These are phyloP conservation scores for Marchantia paleacea DNA, from an alignment of 225 moss, liverwort and hornwort species.

Conservation along the genomic window DNA sequence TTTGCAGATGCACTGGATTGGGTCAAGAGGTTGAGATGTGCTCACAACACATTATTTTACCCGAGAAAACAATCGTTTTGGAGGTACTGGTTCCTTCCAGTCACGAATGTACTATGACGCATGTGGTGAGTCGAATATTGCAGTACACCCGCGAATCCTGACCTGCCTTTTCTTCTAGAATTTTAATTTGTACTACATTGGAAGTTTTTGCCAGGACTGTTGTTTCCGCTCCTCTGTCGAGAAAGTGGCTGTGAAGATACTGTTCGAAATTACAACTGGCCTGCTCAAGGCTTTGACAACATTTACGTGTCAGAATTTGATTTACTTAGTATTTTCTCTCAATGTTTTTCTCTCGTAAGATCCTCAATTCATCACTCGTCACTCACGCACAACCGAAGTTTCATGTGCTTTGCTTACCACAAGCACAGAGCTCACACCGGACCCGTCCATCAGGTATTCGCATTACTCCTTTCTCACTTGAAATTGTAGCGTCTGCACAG, in stretches of 20 bases:
- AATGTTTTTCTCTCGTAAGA: neutral
- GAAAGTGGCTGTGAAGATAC: neutral
- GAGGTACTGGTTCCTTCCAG: neutral
- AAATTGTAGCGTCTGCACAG: neutral
- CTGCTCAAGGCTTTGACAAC: neutral
- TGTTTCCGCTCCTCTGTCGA: neutral
- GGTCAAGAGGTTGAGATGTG: neutral
- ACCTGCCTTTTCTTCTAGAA: too few relatives aligned
- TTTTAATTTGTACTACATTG: neutral
- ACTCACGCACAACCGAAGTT: neutral
- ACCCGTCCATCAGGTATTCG: neutral
- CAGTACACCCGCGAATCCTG: neutral
- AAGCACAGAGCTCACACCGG: neutral
- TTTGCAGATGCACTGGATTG: conserved; percentile 13
- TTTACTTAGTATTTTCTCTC: neutral
- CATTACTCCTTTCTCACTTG: neutral
- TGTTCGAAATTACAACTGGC: neutral
- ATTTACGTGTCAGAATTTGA: neutral
- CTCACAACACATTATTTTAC: neutral
- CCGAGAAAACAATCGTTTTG: conserved; percentile 10
- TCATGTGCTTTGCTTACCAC: neutral
- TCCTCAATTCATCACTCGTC: neutral
- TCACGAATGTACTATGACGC: neutral
- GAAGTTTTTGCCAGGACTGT: neutral
- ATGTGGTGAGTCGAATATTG: conserved; percentile 3